Evolutionary conservation across 2,329 filamentous ascomycete species (phyloP).

Genomic region (Ophiostoma quercus): DNA sequence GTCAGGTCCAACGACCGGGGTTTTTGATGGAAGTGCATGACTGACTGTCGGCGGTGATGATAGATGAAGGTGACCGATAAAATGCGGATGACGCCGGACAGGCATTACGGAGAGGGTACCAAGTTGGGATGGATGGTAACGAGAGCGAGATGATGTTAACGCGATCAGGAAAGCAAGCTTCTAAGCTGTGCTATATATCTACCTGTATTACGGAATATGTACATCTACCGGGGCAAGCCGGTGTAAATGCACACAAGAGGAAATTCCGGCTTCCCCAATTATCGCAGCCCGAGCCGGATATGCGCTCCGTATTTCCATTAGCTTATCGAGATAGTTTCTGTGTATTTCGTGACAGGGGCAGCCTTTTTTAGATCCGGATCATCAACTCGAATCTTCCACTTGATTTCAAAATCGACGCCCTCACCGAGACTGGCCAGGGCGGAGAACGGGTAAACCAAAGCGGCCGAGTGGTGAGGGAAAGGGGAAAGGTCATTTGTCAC

Average conservation of each 20-base stretch:
- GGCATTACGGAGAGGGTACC: neutral
- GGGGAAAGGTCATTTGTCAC: neutral
- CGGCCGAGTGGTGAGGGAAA: slow-evolving; percentile 10
- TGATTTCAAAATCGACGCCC: neutral
- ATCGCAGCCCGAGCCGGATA: neutral
- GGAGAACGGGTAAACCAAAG: neutral
- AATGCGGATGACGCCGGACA: neutral
- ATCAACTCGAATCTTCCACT: neutral
- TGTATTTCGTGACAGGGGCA: neutral
- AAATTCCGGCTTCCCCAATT: neutral
- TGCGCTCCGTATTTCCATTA: neutral
- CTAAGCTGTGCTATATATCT: neutral
- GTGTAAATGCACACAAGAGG: neutral
- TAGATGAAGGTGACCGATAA: no score
- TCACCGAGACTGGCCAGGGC: neutral
- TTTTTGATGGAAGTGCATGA: no score
- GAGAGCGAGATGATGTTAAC: neutral
- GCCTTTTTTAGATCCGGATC: neutral
- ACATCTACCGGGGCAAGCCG: neutral
- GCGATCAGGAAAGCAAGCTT: neutral
- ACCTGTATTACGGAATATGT: neutral
- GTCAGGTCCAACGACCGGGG: no score
- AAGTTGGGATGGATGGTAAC: neutral
- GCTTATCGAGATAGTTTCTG: neutral
- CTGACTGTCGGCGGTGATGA: no score